Evolutionary conservation across 2,329 filamentous ascomycete genomes (phyloP).

Genomic region (Fragosphaeria purpurea): DNA sequence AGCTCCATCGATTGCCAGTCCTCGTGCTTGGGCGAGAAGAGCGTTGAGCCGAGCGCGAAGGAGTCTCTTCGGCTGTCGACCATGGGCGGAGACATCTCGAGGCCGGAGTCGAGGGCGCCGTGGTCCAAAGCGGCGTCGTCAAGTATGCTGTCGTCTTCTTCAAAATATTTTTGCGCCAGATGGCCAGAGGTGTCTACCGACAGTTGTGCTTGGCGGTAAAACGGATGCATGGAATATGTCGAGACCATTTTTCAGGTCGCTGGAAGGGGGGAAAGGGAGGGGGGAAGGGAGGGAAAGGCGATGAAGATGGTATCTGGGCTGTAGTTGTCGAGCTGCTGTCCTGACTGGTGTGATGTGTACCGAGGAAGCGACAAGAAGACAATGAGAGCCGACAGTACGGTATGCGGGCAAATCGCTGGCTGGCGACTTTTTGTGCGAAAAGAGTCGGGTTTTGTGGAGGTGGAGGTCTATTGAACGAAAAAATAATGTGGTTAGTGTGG

Average conservation of each 20-base stretch:
- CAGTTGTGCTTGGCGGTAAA: conserved; percentile 39
- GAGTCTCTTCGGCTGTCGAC: conserved; percentile 53
- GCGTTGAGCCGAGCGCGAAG: conserved; percentile 44
- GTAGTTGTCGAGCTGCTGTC: no score
- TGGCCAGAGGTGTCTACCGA: conserved; percentile 38
- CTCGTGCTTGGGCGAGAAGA: conserved; percentile 57
- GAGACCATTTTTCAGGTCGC: conserved; percentile 35
- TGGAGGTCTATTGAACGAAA: conserved; percentile 10
- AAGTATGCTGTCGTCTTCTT: conserved; percentile 49
- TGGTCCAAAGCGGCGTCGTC: conserved; percentile 53
- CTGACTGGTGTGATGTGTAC: no score
- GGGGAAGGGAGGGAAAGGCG: not conserved
- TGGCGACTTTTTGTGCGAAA: no score
- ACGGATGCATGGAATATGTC: conserved; percentile 40
- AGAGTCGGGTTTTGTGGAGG: conserved; percentile 7
- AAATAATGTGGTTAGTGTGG: conserved; percentile 12
- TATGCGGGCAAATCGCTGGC: not conserved
- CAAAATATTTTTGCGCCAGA: conserved; percentile 43
- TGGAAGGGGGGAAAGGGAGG: not conserved
- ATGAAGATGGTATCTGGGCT: no score
- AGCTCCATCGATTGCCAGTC: conserved; percentile 56
- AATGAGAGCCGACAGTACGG: not conserved
- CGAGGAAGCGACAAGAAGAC: no score
- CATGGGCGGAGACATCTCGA: conserved; percentile 56
- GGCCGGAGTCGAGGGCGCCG: conserved; percentile 47